A percentile compares a stretch with the other conserved stretches of the same genome.
Conservation (phyloP, 305 asterid species). For the Solanum hybrid region DNA sequence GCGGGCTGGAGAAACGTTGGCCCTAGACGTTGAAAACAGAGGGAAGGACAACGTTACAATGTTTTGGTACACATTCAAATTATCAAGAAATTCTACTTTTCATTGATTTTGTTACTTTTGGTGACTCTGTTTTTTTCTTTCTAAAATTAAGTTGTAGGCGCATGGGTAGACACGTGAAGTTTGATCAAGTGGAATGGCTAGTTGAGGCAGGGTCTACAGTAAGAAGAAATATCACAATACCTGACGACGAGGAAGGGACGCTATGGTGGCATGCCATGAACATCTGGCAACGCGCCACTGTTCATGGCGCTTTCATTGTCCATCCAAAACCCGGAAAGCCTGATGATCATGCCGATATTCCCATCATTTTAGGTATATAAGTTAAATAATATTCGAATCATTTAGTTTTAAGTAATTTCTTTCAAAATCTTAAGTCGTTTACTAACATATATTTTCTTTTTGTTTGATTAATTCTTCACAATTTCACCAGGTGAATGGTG, state of each 20-base stretch:
- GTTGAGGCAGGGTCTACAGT: too few relatives aligned
- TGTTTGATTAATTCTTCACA: not conserved
- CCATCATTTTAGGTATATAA: slow-evolving; percentile 16
- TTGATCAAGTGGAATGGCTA: too few relatives aligned
- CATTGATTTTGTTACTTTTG: too few relatives aligned
- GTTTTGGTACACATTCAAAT: not conserved
- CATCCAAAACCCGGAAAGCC: not conserved
- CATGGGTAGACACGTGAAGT: too few relatives aligned
- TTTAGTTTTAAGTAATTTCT: too few relatives aligned
- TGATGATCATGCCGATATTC: not conserved
- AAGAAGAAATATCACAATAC: too few relatives aligned
- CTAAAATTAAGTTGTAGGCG: too few relatives aligned
- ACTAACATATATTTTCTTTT: not conserved
- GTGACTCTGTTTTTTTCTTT: too few relatives aligned
- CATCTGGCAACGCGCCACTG: slow-evolving; percentile 22
- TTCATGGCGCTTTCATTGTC: slow-evolving; percentile 18
- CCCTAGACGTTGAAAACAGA: slow-evolving; percentile 30
- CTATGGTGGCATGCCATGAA: slow-evolving; percentile 30
- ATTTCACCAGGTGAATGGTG: not conserved
- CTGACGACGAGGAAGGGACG: slow-evolving; percentile 11
- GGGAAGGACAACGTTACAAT: slow-evolving; percentile 24
- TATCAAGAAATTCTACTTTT: too few relatives aligned
- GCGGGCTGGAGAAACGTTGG: slow-evolving; percentile 38
- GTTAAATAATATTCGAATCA: too few relatives aligned
- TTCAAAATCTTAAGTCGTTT: too few relatives aligned